Evolutionary conservation across 2,329 filamentous ascomycete genomes (phyloP), one percentile per base, ranked within the genome.

Genomic region (Huntiella bhutanensis): DNA sequence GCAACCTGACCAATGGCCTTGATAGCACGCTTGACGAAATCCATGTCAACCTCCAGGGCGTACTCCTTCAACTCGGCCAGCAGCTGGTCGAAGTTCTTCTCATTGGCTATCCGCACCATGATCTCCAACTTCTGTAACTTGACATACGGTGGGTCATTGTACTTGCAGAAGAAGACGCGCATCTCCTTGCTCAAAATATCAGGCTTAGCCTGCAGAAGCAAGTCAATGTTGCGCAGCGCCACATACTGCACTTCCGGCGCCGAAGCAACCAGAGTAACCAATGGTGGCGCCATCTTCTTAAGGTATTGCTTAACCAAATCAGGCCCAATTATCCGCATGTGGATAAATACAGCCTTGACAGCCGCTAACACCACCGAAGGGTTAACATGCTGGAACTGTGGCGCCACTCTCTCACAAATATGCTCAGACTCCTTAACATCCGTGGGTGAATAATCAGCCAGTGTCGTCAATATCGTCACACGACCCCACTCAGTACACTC

Each of bases 131-230:
- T 98, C 59, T 94, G 82, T 50, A 98, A 77, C 63, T 98, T 98
- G 56, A 98, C 79, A 60, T 98, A 98, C 16, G 86, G 86, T 1
- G 91, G 88, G 55, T 98, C 91, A 59, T 96, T 96, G 67, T 98
- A 98, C 65, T 98, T 98, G 79, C 91, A 98, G 67, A 98, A 98
- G 67, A 98, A 98, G 6, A 98, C 91, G 39, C 91, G 77, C 57
- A 98, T 77, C 62, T 98, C 91, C 62, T 96, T 96, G 69, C 84
- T 93, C 7, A 98, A 71, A 47, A 98, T 95, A 54, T 94, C 87
- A 8, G 91, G 86, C 61, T 95, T 88, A 55, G 92, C 91, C 62
- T 98, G 91, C 19, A 98, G 71, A 4, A 98, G 70, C 33, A 98
- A 75, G 55, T 98, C 91, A 57, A 98, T 98, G 61, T 98, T 98